Evolutionary conservation across 1,284 basidiomycete species (phyloP), one percentile per base, ranked within the genome.

Genomic region (Salmacisia buchloeana): DNA sequence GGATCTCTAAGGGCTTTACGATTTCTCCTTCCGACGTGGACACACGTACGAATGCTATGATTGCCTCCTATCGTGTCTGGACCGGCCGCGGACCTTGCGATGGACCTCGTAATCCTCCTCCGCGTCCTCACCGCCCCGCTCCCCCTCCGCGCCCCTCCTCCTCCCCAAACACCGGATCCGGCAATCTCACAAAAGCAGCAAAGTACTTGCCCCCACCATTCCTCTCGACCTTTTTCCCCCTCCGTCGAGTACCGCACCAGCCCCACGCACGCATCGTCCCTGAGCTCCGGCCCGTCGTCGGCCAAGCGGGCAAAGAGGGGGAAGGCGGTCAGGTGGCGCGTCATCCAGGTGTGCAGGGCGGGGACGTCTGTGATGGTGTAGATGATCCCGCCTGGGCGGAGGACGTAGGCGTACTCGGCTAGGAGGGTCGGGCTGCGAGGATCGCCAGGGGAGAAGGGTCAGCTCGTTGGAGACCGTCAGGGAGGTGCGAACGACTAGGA

Each of bases 361-460:
- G 87, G 85, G 29, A 99, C 96, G 77, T 99, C 96, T 2, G 96
- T 99, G 78, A 97, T 94, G 7, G 94, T 97, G 82, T 98, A 99
- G 15, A 97, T 84, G 73, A 97, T 89, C 0, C 94, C 96, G 12
- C 92, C 93, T 0, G 91, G 90, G 31, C 87, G 85, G 27, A 98
- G 85, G 25, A 92, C 89, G 78, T 91, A 97, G 1, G 96, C 96
- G 75, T 99, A 99, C 75, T 87, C 86, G 46, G 86, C 92, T 33
- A 98, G 85, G 31, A 98, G 85, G 0, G 94, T 94, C 1, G 92
- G 91, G 2, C 74, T 76, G 64, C 7, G 35, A 1, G 10, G 4
- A 27, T 10, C 10, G 21, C 27, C 2, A 45, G 33, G 27, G 45
- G 23, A 49, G 15, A 38, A 31, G 25, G 41, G 7, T 38, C 35